Evolutionary conservation across 345 rosid genomes (phyloP).

Genomic region (Gynandropsis gynandra): DNA sequence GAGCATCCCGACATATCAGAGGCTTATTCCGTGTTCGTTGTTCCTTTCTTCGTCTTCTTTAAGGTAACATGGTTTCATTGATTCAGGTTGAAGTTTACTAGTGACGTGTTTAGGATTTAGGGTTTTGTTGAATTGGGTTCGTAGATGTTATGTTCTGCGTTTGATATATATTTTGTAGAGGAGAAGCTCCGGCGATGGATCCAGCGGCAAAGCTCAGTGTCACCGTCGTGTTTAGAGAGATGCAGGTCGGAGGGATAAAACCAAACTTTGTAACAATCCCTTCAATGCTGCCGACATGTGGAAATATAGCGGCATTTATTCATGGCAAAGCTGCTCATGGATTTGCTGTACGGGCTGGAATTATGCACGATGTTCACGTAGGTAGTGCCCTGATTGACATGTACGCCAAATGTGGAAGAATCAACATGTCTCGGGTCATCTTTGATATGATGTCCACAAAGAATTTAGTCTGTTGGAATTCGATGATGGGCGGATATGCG

Average conservation of each 20-base stretch:
- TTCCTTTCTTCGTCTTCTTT: too few species aligned
- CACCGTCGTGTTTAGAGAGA: conserved; percentile 60
- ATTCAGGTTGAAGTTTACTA: too few species aligned
- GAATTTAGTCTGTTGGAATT: conserved; percentile 73
- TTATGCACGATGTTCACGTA: conserved; percentile 43
- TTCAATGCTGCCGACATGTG: conserved; percentile 59
- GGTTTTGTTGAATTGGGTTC: too few species aligned
- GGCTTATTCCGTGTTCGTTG: too few species aligned
- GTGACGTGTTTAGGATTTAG: too few species aligned
- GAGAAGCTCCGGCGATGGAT: too few species aligned
- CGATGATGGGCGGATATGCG: conserved; percentile 57
- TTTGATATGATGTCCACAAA: conserved; percentile 49
- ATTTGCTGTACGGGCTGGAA: conserved; percentile 39
- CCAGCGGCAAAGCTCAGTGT: too few species aligned
- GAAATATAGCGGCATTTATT: conserved; percentile 53
- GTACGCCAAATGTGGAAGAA: conserved; percentile 74
- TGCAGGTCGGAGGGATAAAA: conserved; percentile 48
- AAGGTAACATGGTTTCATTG: too few species aligned
- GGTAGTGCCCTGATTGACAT: conserved; percentile 66
- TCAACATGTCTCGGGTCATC: conserved; percentile 39
- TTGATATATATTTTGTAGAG: too few species aligned
- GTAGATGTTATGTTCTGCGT: too few species aligned
- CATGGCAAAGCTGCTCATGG: conserved; percentile 58
- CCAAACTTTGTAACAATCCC: conserved; percentile 67
- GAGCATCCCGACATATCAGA: too few species aligned